Percentiles rank a stretch among this genome's conserved stretches.
Evolutionary conservation across 768 basidiomycete genomes (phyloP).

Genomic region (Xerocomus brunneocitrinus): DNA sequence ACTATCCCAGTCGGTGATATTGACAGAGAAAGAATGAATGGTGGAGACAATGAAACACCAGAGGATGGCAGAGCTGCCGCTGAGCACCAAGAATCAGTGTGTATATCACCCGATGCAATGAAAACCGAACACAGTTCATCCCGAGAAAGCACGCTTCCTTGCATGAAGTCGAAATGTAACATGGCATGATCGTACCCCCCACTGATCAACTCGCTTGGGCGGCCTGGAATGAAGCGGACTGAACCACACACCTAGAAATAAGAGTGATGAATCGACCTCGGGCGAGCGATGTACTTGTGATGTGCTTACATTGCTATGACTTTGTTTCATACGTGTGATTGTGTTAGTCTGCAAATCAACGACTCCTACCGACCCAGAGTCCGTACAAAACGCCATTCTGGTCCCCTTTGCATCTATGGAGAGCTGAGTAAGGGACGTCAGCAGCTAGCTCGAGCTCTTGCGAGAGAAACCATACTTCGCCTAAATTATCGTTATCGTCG

Average conservation of each 20-base stretch:
- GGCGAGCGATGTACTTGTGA: not conserved
- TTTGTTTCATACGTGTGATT: constrained; percentile 54
- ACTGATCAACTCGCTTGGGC: constrained; percentile 68
- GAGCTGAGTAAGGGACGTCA: constrained; percentile 50
- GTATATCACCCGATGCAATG: not conserved
- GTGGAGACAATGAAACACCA: constrained; percentile 62
- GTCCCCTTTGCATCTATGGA: constrained; percentile 50
- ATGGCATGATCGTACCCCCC: constrained; percentile 71
- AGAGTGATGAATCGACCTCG: not conserved
- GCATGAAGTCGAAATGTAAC: constrained; percentile 61
- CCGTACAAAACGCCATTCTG: constrained; percentile 61
- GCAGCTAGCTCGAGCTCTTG: constrained; percentile 14
- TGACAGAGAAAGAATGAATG: constrained; percentile 64
- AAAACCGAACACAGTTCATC: constrained; percentile 49
- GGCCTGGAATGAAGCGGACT: constrained; percentile 66
- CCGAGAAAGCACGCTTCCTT: constrained; percentile 53
- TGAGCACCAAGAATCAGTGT: constrained; percentile 2
- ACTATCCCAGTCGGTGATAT: constrained; percentile 56
- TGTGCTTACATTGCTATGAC: constrained; percentile 57
- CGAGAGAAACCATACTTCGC: constrained; percentile 50
- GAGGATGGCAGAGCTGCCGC: constrained; percentile 40
- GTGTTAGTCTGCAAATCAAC: constrained; percentile 50
- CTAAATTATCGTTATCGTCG: constrained; percentile 54
- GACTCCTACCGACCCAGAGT: constrained; percentile 64
- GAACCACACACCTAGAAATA: constrained; percentile 59